Percentiles rank a stretch among this genome's conserved stretches.
Evolutionary conservation across 2,329 filamentous ascomycete species (phyloP).

Genomic region (Didymella pinodella): DNA sequence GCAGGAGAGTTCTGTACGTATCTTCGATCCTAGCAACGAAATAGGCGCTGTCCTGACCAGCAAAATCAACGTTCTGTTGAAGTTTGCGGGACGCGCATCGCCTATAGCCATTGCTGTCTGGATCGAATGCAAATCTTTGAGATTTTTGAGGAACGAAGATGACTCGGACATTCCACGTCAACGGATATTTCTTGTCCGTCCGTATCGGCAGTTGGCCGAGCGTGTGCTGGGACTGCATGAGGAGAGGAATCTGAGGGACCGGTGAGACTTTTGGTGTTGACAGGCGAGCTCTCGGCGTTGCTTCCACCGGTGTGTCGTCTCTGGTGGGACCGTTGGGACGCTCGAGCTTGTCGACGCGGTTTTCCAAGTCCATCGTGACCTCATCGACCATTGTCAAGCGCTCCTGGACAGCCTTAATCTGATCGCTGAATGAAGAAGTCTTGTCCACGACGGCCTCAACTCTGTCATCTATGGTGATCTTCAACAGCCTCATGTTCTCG

Average conservation of each 20-base stretch:
- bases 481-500: constrained; percentile 50
- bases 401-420: constrained; percentile 49
- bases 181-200: constrained; percentile 49
- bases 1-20: constrained; percentile 47
- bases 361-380: constrained; percentile 51
- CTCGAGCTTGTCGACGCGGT: constrained; percentile 49
- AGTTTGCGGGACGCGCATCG: constrained; percentile 51
- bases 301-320: constrained; percentile 41
- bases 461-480: constrained; percentile 51
- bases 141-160: constrained; percentile 50
- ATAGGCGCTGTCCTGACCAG: constrained; percentile 48
- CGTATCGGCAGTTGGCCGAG: constrained; percentile 49
- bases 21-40: constrained; percentile 49
- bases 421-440: constrained; percentile 49
- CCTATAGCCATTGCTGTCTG: constrained; percentile 49
- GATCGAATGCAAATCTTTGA: constrained; percentile 50
- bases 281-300: constrained; percentile 37
- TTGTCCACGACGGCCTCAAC: constrained; percentile 53
- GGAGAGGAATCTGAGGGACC: constrained; percentile 39
- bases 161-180: constrained; percentile 49
- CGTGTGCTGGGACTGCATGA: constrained; percentile 40
- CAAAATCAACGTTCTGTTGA: constrained; percentile 49
- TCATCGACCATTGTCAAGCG: constrained; percentile 51
- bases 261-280: constrained; percentile 38
- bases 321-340: constrained; percentile 33